These are phyloP conservation scores for Candida mesenterica DNA, from an alignment of 1,139 yeast genomes.

Conservation along the genomic window DNA sequence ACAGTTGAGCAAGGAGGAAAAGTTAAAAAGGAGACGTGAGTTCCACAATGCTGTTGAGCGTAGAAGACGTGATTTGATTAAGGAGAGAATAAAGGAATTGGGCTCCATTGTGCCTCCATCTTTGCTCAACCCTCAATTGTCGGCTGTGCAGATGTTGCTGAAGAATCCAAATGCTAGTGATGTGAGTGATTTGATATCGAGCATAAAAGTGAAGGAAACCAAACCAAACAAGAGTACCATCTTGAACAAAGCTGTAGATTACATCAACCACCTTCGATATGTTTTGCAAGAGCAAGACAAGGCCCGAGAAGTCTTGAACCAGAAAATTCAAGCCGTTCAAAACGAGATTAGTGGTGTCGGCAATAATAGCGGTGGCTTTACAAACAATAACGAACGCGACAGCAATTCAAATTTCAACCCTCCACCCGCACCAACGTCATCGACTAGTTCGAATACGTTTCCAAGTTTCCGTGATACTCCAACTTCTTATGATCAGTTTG, in stretches of 20 bases:
- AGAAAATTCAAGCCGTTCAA: conserved; percentile 11
- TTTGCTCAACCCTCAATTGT: conserved; percentile 49
- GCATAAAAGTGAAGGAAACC: conserved; percentile 55
- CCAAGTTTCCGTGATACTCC: conserved; percentile 1
- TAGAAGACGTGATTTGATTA: conserved; percentile 73
- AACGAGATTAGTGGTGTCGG: conserved; percentile 2
- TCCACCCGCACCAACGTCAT: conserved; percentile 12
- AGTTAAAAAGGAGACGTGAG: conserved; percentile 66
- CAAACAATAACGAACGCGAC: neutral
- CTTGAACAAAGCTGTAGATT: conserved; percentile 66
- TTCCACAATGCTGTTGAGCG: conserved; percentile 83
- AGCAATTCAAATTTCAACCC: conserved; percentile 5
- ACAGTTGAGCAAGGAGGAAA: conserved; percentile 65
- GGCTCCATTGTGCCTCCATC: conserved; percentile 74
- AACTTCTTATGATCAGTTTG: conserved; percentile 1
- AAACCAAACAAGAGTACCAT: conserved; percentile 74
- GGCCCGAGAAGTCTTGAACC: conserved; percentile 17
- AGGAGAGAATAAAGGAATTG: conserved; percentile 70
- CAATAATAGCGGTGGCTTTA: neutral
- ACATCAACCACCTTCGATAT: conserved; percentile 53
- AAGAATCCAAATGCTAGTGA: conserved; percentile 36
- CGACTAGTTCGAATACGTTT: conserved; percentile 3
- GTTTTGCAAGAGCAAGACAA: conserved; percentile 39
- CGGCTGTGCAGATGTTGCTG: conserved; percentile 48
- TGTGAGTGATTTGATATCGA: conserved; percentile 36